Evolutionary conservation across 192 early-diverging fungal genomes (phyloP).

Genomic region (Backusella sp.): DNA sequence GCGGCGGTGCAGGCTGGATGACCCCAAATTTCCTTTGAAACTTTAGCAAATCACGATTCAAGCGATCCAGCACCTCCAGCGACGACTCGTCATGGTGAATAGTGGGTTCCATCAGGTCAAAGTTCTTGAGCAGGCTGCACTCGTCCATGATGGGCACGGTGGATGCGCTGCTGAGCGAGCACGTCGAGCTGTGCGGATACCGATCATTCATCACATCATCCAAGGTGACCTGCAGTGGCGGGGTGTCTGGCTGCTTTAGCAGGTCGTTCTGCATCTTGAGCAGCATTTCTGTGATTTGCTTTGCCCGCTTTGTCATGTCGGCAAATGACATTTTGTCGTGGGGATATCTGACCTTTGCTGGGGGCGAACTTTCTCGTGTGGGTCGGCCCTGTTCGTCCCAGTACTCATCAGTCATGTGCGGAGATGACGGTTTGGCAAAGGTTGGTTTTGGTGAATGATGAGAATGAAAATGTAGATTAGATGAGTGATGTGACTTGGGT

Average conservation of each 20-base stretch:
- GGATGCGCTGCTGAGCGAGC: conserved; percentile 30
- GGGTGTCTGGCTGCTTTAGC: not conserved
- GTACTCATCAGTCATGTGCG: not conserved
- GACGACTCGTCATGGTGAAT: conserved; percentile 22
- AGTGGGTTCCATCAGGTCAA: not conserved
- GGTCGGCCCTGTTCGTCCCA: conserved; percentile 5
- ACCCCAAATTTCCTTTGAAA: conserved; percentile 49
- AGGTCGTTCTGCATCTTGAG: conserved; percentile 41
- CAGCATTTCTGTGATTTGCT: conserved; percentile 62
- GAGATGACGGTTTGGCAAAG: not conserved
- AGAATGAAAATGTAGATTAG: not conserved
- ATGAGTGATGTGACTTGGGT: not conserved
- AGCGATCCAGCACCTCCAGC: conserved; percentile 51
- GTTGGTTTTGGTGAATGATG: not conserved
- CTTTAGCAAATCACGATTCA: conserved; percentile 49
- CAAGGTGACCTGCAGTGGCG: not conserved
- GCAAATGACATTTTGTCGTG: conserved; percentile 47
- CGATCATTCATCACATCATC: not conserved
- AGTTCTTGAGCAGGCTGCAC: not conserved
- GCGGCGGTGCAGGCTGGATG: not conserved
- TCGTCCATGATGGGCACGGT: conserved; percentile 30
- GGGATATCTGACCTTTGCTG: conserved; percentile 54
- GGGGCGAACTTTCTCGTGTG: conserved; percentile 28
- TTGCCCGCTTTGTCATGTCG: conserved; percentile 68
- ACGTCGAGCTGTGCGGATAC: not conserved